Evolutionary conservation across 1,284 basidiomycete genomes (phyloP).

Genomic region (Somion occarium): DNA sequence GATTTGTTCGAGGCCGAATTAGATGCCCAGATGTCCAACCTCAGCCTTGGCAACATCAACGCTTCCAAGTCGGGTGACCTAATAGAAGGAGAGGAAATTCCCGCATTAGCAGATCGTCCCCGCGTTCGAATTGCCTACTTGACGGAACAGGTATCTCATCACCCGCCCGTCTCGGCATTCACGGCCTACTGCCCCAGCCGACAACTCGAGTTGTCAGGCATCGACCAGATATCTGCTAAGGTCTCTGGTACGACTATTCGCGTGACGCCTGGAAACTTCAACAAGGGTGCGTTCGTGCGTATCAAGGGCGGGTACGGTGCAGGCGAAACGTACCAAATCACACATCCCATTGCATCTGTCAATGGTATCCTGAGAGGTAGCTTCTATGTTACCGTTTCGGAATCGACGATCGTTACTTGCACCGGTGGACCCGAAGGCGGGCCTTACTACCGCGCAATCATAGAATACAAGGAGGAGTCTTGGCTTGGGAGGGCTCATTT

Average conservation of each 20-base stretch:
- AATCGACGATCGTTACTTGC: slow-evolving; percentile 82
- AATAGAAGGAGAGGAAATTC: slow-evolving; percentile 20
- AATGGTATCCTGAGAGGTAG: slow-evolving; percentile 89
- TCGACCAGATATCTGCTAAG: slow-evolving; percentile 93
- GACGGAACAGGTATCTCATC: slow-evolving; percentile 91
- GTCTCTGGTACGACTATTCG: slow-evolving; percentile 83
- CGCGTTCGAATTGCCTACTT: slow-evolving; percentile 66
- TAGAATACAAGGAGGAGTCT: slow-evolving; percentile 97
- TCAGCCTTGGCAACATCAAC: slow-evolving; percentile 46
- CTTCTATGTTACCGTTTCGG: slow-evolving; percentile 86
- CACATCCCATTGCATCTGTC: slow-evolving; percentile 86
- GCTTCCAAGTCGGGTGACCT: slow-evolving; percentile 26
- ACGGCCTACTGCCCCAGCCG: slow-evolving; percentile 75
- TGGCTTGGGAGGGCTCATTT: slow-evolving; percentile 92
- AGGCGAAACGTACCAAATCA: slow-evolving; percentile 85
- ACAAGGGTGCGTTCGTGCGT: slow-evolving; percentile 85
- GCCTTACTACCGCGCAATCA: slow-evolving; percentile 67
- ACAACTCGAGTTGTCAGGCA: slow-evolving; percentile 67
- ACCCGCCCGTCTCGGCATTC: slow-evolving; percentile 92
- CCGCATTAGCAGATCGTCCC: slow-evolving; percentile 17
- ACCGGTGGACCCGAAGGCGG: slow-evolving; percentile 54
- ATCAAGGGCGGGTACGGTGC: slow-evolving; percentile 73
- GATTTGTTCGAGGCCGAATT: slow-evolving; percentile 37
- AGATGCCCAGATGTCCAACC: slow-evolving; percentile 53
- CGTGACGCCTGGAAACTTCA: slow-evolving; percentile 77